Evolutionary conservation across 2,329 filamentous ascomycete genomes (phyloP), one percentile per base, ranked within the genome.

Genomic region (Fusarium compactum): DNA sequence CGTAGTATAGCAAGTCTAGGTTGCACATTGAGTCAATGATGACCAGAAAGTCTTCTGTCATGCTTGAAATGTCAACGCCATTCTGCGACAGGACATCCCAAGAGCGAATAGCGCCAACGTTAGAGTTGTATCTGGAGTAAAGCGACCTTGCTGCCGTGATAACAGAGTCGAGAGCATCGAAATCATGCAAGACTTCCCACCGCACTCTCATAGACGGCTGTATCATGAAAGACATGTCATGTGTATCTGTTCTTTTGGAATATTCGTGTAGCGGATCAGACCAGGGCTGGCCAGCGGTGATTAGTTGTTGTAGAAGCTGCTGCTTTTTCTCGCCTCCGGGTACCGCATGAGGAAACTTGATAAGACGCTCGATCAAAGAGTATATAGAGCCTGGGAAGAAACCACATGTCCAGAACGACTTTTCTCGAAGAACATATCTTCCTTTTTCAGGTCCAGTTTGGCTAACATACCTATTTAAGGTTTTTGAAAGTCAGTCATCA

Each of bases 171-270:
- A 84, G 68, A 27, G 82, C 83, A 24, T 77, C 58, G 4, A 65
- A 48, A 44, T 84, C 80, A 1, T 79, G 78, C 0, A 80, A 78
- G 8, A 86, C 75, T 40, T 86, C 83, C 82, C 84, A 87, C 6
- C 83, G 79, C 16, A 82, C 81, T 40, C 82, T 83, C 54, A 85
- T 77, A 2, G 82, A 82, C 0, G 85, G 85, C 24, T 84, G 81
- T 6, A 87, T 83, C 69, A 87, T 86, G 67, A 87, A 87, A 0
- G 83, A 84, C 77, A 88, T 81, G 51, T 87, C 85, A 58, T 87
- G 86, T 0, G 85, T 87, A 57, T 86, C 84, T 6, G 79, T 85
- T 7, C 82, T 78, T 77, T 32, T 59, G 24, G 66, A 80, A 60
- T 62, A 70, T 6, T 56, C 54, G 18, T 73, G 80, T 0, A 84